Conservation (phyloP, 2,329 filamentous ascomycete genomes). For the Proliferodiscus dingleyae region DNA sequence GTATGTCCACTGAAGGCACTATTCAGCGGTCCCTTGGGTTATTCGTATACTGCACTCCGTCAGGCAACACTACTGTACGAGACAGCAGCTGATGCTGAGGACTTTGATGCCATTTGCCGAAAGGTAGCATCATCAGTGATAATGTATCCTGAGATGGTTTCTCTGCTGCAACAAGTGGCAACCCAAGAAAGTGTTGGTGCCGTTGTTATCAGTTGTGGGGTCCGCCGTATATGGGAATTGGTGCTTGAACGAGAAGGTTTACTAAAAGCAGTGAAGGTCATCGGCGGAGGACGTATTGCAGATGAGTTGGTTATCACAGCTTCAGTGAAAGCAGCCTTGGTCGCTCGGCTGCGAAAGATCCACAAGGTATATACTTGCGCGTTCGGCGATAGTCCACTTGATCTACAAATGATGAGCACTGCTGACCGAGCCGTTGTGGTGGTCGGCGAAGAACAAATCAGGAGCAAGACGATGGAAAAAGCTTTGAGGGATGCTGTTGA, state of each 20-base stretch:
- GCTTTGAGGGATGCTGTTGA: conserved; percentile 40
- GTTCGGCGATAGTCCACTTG: conserved; percentile 56
- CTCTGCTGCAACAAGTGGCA: conserved; percentile 36
- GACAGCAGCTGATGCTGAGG: conserved; percentile 33
- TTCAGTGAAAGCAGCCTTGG: conserved; percentile 44
- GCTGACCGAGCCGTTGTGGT: conserved; percentile 53
- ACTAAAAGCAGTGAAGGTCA: conserved; percentile 39
- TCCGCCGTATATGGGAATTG: conserved; percentile 49
- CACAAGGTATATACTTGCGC: conserved; percentile 43
- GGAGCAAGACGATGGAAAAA: conserved; percentile 50
- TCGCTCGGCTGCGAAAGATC: conserved; percentile 35
- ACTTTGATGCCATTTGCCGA: conserved; percentile 43
- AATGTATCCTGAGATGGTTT: conserved; percentile 44
- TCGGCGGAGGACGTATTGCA: conserved; percentile 46
- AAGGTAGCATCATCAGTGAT: conserved; percentile 37
- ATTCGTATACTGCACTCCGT: conserved; percentile 50
- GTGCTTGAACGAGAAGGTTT: conserved; percentile 43
- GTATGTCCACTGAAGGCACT: conserved; percentile 36
- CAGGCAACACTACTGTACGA: conserved; percentile 51
- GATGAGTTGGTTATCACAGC: conserved; percentile 48
- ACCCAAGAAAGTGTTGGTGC: conserved; percentile 37
- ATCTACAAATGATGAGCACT: conserved; percentile 50
- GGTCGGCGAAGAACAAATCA: conserved; percentile 40
- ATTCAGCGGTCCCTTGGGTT: conserved; percentile 44
- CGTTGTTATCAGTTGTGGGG: conserved; percentile 51